Evolutionary conservation across 106 monocot species (phyloP).

Genomic region (Agapanthus africanus): DNA sequence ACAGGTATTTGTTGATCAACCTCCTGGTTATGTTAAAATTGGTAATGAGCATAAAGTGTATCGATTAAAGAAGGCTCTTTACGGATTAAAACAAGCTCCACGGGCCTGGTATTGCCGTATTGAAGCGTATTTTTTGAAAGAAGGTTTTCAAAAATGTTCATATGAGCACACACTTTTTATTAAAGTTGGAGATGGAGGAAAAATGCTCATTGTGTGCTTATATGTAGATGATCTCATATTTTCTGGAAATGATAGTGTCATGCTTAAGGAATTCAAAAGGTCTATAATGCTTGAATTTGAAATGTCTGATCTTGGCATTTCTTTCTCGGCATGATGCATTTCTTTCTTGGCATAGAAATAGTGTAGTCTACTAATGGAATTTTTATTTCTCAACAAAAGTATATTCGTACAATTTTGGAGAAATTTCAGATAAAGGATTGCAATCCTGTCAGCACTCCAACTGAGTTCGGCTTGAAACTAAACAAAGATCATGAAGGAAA

Average conservation of each 20-base stretch:
- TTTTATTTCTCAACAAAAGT: constrained; percentile 21
- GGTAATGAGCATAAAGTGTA: constrained; percentile 6
- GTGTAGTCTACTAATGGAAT: constrained; percentile 2
- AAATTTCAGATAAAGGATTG: constrained; percentile 17
- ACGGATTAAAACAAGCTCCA: constrained; percentile 12
- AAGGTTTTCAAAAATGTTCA: constrained; percentile 12
- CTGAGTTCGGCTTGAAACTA: constrained; percentile 11
- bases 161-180: constrained; percentile 13
- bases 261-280: constrained; percentile 11
- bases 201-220: constrained; percentile 15
- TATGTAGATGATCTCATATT: constrained; percentile 20
- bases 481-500: constrained; percentile 11
- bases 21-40: not conserved
- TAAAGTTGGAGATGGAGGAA: constrained; percentile 11
- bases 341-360: constrained; percentile 8
- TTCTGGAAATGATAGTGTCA: constrained; percentile 18
- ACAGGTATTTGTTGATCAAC: constrained; percentile 13
- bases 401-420: constrained; percentile 12
- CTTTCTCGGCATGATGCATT: constrained; percentile 12
- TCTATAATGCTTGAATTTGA: constrained; percentile 10
- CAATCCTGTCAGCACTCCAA: constrained; percentile 17
- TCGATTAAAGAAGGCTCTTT: constrained; percentile 4
- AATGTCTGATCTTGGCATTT: constrained; percentile 10
- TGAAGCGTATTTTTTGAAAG: constrained; percentile 10
- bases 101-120: constrained; percentile 7